These are phyloP conservation scores for Tinospora cordifolia DNA, from an alignment of 164 flowering plant genomes.

Conservation along the genomic window DNA sequence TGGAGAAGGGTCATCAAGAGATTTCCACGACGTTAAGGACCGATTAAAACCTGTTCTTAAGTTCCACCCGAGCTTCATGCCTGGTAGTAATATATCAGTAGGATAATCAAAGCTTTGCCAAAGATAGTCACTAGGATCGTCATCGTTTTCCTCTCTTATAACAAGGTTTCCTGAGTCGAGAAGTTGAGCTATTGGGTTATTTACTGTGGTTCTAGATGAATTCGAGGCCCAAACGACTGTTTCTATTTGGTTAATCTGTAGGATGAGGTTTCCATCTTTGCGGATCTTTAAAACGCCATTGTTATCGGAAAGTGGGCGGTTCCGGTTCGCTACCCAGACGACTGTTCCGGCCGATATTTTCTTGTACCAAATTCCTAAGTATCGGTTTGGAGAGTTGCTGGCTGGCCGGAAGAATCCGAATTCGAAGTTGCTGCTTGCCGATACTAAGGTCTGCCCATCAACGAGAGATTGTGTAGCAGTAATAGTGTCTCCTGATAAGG, in stretches of 20 bases:
- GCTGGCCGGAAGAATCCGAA: not conserved
- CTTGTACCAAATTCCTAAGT: not conserved
- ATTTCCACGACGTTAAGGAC: constrained; percentile 27
- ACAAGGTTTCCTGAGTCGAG: constrained; percentile 14
- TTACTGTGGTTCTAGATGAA: not conserved
- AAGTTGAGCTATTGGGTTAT: not conserved
- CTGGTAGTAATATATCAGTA: constrained; percentile 22
- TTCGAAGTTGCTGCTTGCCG: not conserved
- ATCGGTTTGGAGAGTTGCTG: not conserved
- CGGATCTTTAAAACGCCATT: constrained; percentile 8
- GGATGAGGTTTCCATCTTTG: constrained; percentile 9
- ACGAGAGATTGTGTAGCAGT: not conserved
- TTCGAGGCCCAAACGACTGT: constrained; percentile 9
- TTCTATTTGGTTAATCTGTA: not conserved
- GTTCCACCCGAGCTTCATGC: constrained; percentile 25
- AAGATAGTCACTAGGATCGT: not conserved
- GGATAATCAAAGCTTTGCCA: constrained; percentile 12
- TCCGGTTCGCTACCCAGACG: constrained; percentile 5
- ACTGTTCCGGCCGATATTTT: not conserved
- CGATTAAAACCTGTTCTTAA: constrained; percentile 9
- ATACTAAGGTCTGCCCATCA: not conserved
- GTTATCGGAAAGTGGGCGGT: constrained; percentile 3
- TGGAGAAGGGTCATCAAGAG: constrained; percentile 26
- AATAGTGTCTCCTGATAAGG: not conserved
- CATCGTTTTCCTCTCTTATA: not conserved